These are phyloP conservation scores for Tolypocladium inflatum DNA, from an alignment of 2,329 filamentous ascomycete species.

Conservation along the genomic window DNA sequence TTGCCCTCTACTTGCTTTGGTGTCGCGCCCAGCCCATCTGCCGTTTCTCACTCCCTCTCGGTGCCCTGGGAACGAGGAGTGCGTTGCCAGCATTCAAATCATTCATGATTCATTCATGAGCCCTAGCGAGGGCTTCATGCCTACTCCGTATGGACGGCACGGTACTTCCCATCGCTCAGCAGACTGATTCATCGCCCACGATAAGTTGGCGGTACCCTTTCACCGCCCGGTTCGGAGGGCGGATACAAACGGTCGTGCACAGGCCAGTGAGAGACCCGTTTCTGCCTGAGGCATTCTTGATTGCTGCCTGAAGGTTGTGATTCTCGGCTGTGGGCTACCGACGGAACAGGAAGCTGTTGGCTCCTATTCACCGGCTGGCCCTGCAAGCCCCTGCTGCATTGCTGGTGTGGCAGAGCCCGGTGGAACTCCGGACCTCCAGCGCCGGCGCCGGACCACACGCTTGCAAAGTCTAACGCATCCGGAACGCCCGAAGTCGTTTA, in stretches of 20 bases:
- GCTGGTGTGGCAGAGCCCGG: not conserved
- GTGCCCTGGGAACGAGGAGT: not conserved
- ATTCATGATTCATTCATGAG: not conserved
- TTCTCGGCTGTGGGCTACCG: not conserved
- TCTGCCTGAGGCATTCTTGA: not conserved
- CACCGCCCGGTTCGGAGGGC: not conserved
- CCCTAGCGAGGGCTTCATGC: no score
- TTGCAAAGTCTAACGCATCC: conserved; percentile 1
- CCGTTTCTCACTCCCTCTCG: not conserved
- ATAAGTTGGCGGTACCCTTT: not conserved
- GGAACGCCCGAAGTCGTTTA: not conserved
- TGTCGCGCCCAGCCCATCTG: not conserved
- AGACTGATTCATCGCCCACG: not conserved
- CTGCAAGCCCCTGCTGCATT: not conserved
- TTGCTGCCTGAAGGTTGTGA: not conserved
- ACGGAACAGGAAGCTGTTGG: not conserved
- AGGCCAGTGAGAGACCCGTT: not conserved
- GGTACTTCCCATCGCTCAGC: not conserved
- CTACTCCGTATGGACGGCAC: not conserved
- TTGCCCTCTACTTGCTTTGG: not conserved
- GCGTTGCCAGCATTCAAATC: not conserved
- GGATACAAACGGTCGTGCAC: not conserved
- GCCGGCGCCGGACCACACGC: not conserved
- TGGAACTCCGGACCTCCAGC: not conserved
- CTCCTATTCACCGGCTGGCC: not conserved